Evolutionary conservation across 1,139 yeast genomes (phyloP).

Genomic region (Pichia sp.): DNA sequence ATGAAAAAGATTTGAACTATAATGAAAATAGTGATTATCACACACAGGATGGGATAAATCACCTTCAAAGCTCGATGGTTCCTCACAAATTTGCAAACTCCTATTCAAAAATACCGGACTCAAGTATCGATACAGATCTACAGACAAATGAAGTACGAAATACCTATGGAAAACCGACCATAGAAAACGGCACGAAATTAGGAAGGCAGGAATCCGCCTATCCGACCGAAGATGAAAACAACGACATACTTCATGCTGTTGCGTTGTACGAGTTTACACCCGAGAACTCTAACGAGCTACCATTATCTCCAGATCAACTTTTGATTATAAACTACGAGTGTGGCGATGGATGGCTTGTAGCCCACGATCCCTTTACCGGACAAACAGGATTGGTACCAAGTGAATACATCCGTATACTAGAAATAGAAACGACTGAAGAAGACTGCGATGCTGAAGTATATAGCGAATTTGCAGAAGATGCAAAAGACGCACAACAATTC

Average conservation of each 20-base stretch:
- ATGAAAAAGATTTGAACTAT: neutral
- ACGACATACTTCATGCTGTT: conserved; percentile 37
- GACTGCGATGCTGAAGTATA: conserved; percentile 14
- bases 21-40: neutral
- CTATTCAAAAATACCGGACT: neutral
- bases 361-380: conserved; percentile 73
- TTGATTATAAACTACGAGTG: conserved; percentile 86
- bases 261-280: conserved; percentile 89
- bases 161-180: neutral
- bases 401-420: conserved; percentile 70
- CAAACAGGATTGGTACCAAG: conserved; percentile 95
- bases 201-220: neutral
- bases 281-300: conserved; percentile 90
- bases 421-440: conserved; percentile 11
- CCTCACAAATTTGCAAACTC: neutral
- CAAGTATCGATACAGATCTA: neutral
- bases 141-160: conserved; percentile 5
- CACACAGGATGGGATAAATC: neutral
- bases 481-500: conserved; percentile 16
- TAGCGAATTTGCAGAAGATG: conserved; percentile 14
- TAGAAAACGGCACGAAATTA: neutral
- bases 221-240: conserved; percentile 24
- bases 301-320: conserved; percentile 71
- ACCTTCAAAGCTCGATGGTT: neutral
- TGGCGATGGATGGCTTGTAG: conserved; percentile 98